Evolutionary conservation across 305 asterid genomes (phyloP).

Genomic region (Fraxinus ornus): DNA sequence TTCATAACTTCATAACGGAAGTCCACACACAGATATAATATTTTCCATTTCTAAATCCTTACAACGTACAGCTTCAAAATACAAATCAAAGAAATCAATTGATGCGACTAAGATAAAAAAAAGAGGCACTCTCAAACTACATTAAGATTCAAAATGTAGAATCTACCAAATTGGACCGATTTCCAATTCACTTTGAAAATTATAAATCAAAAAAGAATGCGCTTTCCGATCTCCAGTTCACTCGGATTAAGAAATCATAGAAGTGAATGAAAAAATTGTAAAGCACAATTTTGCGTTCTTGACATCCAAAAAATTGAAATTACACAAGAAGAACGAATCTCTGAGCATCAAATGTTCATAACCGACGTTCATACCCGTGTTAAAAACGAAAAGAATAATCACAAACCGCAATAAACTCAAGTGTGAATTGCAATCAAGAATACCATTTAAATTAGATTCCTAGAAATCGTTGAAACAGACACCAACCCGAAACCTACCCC

Average conservation of each 20-base stretch:
- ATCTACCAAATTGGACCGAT: slow-evolving; percentile 26
- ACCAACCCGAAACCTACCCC: slow-evolving; percentile 16
- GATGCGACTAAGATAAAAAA: neutral
- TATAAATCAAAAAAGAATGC: neutral
- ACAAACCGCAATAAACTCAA: slow-evolving; percentile 20
- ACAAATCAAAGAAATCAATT: neutral
- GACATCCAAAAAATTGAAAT: slow-evolving; percentile 14
- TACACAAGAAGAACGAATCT: slow-evolving; percentile 14
- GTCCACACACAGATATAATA: neutral
- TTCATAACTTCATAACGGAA: neutral
- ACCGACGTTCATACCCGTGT: neutral
- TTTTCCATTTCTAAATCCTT: neutral
- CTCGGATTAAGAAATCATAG: slow-evolving; percentile 16
- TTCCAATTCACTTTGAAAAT: slow-evolving; percentile 13
- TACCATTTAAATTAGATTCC: slow-evolving; percentile 6
- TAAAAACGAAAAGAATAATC: neutral
- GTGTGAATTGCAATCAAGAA: neutral
- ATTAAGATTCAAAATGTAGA: neutral
- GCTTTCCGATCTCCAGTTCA: neutral
- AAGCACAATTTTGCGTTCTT: slow-evolving; percentile 11
- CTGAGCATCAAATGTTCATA: slow-evolving; percentile 20
- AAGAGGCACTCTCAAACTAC: slow-evolving; percentile 9
- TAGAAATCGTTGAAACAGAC: slow-evolving; percentile 5
- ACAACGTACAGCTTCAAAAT: neutral
- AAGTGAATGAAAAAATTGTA: slow-evolving; percentile 3